Evolutionary conservation across 1,284 basidiomycete species (phyloP).

Genomic region (Ganoderma leucocontextum): DNA sequence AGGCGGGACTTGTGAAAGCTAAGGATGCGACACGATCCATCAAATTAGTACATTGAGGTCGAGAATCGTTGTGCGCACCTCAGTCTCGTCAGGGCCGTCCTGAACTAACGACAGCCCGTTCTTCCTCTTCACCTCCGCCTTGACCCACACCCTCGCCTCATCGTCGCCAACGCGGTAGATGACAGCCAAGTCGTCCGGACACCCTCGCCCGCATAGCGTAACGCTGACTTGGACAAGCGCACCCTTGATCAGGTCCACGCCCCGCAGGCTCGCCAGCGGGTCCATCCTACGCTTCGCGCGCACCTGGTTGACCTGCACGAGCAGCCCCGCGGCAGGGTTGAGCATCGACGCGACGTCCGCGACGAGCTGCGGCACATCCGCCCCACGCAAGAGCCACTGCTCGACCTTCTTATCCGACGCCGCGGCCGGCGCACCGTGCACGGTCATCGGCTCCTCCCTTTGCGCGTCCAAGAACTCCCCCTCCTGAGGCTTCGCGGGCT

Average conservation of each 20-base stretch:
- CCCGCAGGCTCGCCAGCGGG: constrained; percentile 46
- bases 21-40: constrained; percentile 12
- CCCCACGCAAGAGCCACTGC: constrained; percentile 77
- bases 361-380: constrained; percentile 54
- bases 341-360: constrained; percentile 50
- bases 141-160: constrained; percentile 56
- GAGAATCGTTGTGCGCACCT: constrained; percentile 45
- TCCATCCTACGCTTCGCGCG: constrained; percentile 61
- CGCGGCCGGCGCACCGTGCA: not conserved
- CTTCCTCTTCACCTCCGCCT: constrained; percentile 42
- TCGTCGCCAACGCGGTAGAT: constrained; percentile 69
- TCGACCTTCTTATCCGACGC: constrained; percentile 27
- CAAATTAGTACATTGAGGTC: not conserved
- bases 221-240: constrained; percentile 75
- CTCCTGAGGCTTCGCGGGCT: constrained; percentile 28
- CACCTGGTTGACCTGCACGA: constrained; percentile 64
- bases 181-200: constrained; percentile 75
- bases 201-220: constrained; percentile 69
- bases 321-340: constrained; percentile 52
- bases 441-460: constrained; percentile 6
- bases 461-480: constrained; percentile 62
- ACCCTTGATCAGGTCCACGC: constrained; percentile 56
- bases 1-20: constrained; percentile 57
- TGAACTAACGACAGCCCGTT: constrained; percentile 25
- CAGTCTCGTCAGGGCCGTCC: constrained; percentile 47